Percentiles rank a stretch among this genome's conserved stretches.
Evolutionary conservation across 176 grass and related monocot species (phyloP).

Genomic region (Musa beccarii): DNA sequence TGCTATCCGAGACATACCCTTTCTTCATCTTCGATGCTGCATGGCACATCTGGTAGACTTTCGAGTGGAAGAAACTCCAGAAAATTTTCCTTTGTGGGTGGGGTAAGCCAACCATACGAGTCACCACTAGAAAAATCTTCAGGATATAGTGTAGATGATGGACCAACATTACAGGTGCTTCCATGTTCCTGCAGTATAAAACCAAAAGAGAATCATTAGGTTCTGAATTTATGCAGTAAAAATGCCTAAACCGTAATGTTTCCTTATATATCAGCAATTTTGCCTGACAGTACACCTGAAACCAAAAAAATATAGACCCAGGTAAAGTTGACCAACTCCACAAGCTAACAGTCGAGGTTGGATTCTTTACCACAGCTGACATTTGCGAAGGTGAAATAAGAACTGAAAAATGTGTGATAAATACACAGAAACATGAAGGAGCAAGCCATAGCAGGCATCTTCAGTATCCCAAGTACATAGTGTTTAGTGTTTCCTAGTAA

Average conservation of each 20-base stretch:
- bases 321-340: not conserved
- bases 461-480: too few species aligned
- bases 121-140: slow-evolving; percentile 40
- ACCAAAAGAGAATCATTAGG: slow-evolving; percentile 1
- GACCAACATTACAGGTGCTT: slow-evolving; percentile 34
- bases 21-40: slow-evolving; percentile 79
- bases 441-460: too few species aligned
- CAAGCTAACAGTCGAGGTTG: not conserved
- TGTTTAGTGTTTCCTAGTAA: too few species aligned
- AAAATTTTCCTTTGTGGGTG: slow-evolving; percentile 55
- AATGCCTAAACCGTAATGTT: not conserved
- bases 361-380: not conserved
- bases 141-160: slow-evolving; percentile 50
- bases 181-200: slow-evolving; percentile 25
- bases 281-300: too few species aligned
- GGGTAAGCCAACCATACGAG: slow-evolving; percentile 37
- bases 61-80: slow-evolving; percentile 75
- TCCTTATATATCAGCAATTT: not conserved
- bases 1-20: slow-evolving; percentile 47
- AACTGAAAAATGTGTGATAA: not conserved
- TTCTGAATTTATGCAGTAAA: not conserved
- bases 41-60: slow-evolving; percentile 62
- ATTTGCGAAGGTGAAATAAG: not conserved
- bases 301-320: not conserved
- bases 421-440: too few species aligned